Base-by-base conservation (phyloP, 2,329 filamentous ascomycete species). In the Tothia fuscella region DNA sequence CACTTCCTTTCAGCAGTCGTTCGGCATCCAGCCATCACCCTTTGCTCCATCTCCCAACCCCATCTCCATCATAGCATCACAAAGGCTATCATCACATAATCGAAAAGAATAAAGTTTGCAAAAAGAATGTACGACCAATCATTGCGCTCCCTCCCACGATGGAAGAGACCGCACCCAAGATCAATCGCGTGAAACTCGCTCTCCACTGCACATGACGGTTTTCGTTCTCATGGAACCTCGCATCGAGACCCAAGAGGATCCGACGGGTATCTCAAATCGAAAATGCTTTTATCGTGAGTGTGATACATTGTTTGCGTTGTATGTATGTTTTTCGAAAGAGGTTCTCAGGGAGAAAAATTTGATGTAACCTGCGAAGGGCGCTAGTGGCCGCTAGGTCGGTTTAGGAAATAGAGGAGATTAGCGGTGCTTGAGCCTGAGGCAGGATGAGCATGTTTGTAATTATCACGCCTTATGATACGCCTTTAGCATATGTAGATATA, bases 271-370 rank as follows among this genome's bases (percentile, higher is more conserved):
- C 62, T 69, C 67, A 51, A 59, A 68, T 65, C 63, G 59, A 64
- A 68, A 70, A 72, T 72, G 67, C 68, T 68, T 71, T 72, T 72
- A 68, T 54, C 55, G 60, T 68, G 69, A 70, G 71, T 66, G 66
- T 68, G 55, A 56, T 24, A 47, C 60, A 51, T 59, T 63, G 62
- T 68, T 70, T 66, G 70, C 70, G 70, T 73, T 73, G 69, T 72
- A 16, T 72, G 67, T 58, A 53, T n/a, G n/a, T n/a, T n/a, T n/a
- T 47, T 12, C 47, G 47, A 26, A 46, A 50, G 19, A 42, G 40
- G 12, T 46, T 50, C 4, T 35, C 32, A 2, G 37, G 41, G 4
- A 45, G 53, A n/a, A n/a, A n/a, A n/a, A n/a, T 29, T 29, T 10
- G 26, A 29, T 10, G n/a, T n/a, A n/a, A n/a, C n/a, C n/a, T n/a